These are phyloP conservation scores for Craterostigma plantagineum DNA, from an alignment of 257 asterid genomes.

Conservation along the genomic window DNA sequence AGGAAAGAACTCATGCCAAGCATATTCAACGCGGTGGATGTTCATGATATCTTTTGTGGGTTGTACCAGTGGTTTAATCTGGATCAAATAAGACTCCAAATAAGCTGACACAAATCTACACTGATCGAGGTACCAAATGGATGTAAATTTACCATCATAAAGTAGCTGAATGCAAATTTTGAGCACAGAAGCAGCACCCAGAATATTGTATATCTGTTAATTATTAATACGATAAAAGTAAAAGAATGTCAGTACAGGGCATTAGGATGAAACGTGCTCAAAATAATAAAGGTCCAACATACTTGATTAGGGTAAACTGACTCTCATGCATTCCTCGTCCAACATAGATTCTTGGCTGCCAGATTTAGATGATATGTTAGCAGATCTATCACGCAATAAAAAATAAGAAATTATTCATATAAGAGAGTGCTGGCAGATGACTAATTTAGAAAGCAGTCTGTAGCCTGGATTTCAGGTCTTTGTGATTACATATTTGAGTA, in stretches of 20 bases:
- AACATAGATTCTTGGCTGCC: conserved; percentile 87
- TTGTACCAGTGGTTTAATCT: conserved; percentile 78
- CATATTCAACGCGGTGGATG: conserved; percentile 49
- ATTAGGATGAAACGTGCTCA: conserved; percentile 7
- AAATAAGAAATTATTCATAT: too few species aligned
- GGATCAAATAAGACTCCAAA: conserved; percentile 13
- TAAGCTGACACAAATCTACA: neutral
- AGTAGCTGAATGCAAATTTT: conserved; percentile 69
- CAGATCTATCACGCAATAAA: too few species aligned
- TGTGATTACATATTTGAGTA: too few species aligned
- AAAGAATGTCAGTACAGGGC: conserved; percentile 9
- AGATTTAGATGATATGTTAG: conserved; percentile 6
- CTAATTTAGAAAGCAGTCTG: too few species aligned
- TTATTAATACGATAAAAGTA: conserved; percentile 5
- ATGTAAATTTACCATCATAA: conserved; percentile 48
- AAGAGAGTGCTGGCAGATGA: too few species aligned
- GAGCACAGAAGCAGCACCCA: conserved; percentile 75
- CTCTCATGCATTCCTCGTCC: conserved; percentile 99
- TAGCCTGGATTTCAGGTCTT: too few species aligned
- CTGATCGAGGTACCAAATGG: conserved; percentile 9
- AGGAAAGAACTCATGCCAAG: conserved; percentile 96
- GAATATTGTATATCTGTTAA: conserved; percentile 74
- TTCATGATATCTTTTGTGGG: conserved; percentile 74
- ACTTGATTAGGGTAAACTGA: conserved; percentile 81
- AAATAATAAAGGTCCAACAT: conserved; percentile 14